Evolutionary conservation across 2,329 filamentous ascomycete species (phyloP).

Genomic region (Graphilbum fragrans): DNA sequence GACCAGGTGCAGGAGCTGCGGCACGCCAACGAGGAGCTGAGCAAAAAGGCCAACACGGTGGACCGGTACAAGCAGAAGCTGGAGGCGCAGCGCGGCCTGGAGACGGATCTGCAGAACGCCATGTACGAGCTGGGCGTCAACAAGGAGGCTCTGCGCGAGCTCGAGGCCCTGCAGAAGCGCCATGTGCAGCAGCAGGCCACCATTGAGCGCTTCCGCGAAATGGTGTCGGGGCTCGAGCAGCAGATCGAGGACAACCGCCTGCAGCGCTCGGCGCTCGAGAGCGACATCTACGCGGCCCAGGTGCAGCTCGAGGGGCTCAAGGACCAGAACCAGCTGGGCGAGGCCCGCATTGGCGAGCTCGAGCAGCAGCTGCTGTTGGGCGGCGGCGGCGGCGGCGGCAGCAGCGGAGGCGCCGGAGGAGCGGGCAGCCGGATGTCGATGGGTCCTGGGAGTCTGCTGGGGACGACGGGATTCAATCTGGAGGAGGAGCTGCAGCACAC

Average conservation of each 20-base stretch:
- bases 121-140: conserved; percentile 42
- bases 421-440: neutral
- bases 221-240: conserved; percentile 14
- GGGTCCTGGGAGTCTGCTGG: conserved; percentile 8
- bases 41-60: conserved; percentile 50
- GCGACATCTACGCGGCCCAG: conserved; percentile 33
- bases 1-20: conserved; percentile 50
- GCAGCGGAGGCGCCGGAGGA: neutral
- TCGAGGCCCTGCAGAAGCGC: conserved; percentile 21
- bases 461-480: conserved; percentile 28
- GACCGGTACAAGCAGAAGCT: conserved; percentile 53
- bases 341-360: conserved; percentile 43
- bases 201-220: conserved; percentile 15
- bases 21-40: conserved; percentile 43
- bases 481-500: conserved; percentile 49
- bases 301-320: conserved; percentile 22
- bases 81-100: conserved; percentile 40
- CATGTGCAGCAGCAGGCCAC: conserved; percentile 12
- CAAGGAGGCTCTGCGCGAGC: conserved; percentile 29
- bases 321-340: conserved; percentile 32
- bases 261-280: conserved; percentile 26
- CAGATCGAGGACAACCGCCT: conserved; percentile 31
- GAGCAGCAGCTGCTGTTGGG: conserved; percentile 41
- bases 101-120: conserved; percentile 42
- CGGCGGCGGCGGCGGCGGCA: conserved; percentile 11